Base-by-base conservation (phyloP, 148 eudicot genomes). In the Camellia lanceoleosa region DNA sequence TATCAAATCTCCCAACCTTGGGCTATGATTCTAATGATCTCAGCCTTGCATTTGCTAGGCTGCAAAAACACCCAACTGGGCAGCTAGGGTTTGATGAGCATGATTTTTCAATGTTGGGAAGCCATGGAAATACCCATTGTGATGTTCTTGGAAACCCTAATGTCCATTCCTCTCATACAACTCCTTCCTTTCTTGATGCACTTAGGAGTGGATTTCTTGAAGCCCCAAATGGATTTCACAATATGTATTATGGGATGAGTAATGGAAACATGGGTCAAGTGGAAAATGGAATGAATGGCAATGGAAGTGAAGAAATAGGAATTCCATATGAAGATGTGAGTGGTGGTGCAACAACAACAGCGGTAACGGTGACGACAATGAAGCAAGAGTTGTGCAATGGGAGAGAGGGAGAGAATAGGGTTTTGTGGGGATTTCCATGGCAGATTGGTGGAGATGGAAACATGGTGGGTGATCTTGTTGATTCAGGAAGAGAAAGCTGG, bases 391-490 rank as follows among this genome's bases (percentile, higher is more conserved):
- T 83, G 54, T 77, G 82, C 67, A 76, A 61, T 20, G 54, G 54
- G 30, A 41, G 79, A 19, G 82, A 78, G 44, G 88, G 60, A 11
- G 60, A 79, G 11, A 87, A 82, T 4, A 83, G 89, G 73, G 87
- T 84, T 3, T 66, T 89, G 18, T 89, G 88, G 88, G 92, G 92
- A 19, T 87, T 87, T 19, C 92, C 92, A 77, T 89, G 95, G 95
- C 95, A 89, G 82, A 62, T 78, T 61, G 81, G 44, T 68, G 88
- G 87, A 60, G 87, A 86, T 60, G 86, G 79, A 30, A 83, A 73
- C 70, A 61, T 77, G 80, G 85, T 71, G 49, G 78, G 66, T 79
- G 86, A 80, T 74, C 49, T 80, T 71, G 86, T 84, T 74, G 85
- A 52, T 51, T 7, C 62, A 1, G 83, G 86, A 52, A 84, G 87